Evolutionary conservation across 305 asterid species (phyloP).

Genomic region (Rubia balearica): DNA sequence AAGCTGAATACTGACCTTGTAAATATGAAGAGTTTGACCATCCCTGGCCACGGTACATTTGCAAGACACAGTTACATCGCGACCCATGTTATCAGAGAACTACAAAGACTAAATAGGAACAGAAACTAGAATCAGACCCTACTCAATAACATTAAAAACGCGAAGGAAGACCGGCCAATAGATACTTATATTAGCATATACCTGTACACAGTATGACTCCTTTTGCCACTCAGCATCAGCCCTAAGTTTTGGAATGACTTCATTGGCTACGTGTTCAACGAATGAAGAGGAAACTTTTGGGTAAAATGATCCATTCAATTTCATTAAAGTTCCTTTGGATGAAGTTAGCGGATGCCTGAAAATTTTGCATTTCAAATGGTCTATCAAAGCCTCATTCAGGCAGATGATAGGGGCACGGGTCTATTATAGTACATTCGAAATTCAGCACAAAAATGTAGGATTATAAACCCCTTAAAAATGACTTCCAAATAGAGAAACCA

Average conservation of each 20-base stretch:
- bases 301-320: conserved; percentile 29
- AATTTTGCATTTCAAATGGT: not conserved
- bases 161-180: conserved; percentile 1
- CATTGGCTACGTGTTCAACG: conserved; percentile 27
- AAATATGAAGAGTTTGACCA: conserved; percentile 27
- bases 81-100: conserved; percentile 37
- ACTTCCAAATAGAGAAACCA: conserved; percentile 41
- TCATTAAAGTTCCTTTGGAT: conserved; percentile 22
- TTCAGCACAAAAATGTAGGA: not conserved
- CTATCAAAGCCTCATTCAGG: not conserved
- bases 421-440: not conserved
- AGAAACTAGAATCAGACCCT: conserved; percentile 1
- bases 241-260: conserved; percentile 25
- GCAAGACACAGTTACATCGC: conserved; percentile 36
- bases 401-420: not conserved
- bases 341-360: conserved; percentile 30
- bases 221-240: conserved; percentile 26
- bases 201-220: conserved; percentile 38
- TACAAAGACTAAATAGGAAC: conserved; percentile 20
- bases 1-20: conserved; percentile 32
- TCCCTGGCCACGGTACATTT: conserved; percentile 32
- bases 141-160: not conserved
- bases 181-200: no score
- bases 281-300: conserved; percentile 31
- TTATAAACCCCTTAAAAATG: conserved; percentile 41